phyloP scores from a whole-genome alignment of 768 basidiomycete species.

The Lactarius deliciosus region DNA sequence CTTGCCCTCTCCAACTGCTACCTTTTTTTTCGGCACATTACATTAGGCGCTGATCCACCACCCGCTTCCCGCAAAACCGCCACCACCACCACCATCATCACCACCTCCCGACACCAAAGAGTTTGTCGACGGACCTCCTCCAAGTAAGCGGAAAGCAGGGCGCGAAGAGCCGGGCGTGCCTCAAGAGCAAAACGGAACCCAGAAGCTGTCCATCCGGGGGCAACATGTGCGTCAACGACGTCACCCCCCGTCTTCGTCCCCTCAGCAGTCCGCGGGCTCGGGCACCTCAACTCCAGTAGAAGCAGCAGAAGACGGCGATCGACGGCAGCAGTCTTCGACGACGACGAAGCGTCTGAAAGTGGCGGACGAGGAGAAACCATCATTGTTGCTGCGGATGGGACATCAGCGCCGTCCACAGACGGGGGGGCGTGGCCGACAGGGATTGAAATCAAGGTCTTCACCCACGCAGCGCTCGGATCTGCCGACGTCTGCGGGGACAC shows the following conservation, averaged over 20 bases:
- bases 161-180: not conserved
- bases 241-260: not conserved
- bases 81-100: not conserved
- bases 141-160: conserved; percentile 9
- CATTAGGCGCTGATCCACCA: no score
- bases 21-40: not conserved
- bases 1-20: not conserved
- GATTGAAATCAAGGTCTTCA: conserved; percentile 9
- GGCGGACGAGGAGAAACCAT: conserved; percentile 20
- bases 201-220: conserved; percentile 21
- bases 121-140: not conserved
- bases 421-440: not conserved
- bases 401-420: not conserved
- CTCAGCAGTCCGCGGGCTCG: not conserved
- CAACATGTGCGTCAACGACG: conserved; percentile 20
- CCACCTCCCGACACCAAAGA: not conserved
- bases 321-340: not conserved
- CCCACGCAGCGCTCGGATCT: not conserved
- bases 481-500: not conserved
- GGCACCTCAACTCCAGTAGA: conserved; percentile 9
- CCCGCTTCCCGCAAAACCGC: conserved; percentile 14
- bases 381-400: conserved; percentile 22
- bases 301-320: conserved; percentile 1
- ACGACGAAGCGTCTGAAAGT: conserved; percentile 18
- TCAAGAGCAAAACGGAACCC: not conserved